Evolutionary conservation across 2,329 filamentous ascomycete genomes (phyloP).

Genomic region (Parastagonospora nodorum): DNA sequence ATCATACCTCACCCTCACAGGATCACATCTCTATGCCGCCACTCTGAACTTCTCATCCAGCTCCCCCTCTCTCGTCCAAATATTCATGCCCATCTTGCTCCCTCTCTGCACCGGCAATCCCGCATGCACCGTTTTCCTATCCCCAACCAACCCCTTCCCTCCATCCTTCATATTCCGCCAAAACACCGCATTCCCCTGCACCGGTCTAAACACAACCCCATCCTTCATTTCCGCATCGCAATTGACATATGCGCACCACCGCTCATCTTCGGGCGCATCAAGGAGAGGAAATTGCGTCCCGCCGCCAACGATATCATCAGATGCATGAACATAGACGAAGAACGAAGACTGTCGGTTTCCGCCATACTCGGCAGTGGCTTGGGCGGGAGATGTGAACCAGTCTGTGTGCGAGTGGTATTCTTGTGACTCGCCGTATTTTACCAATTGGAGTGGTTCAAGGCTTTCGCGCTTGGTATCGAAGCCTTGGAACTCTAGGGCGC

Average conservation of each 20-base stretch:
- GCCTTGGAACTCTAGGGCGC: slow-evolving; percentile 62
- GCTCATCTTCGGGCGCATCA: slow-evolving; percentile 46
- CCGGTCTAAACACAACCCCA: slow-evolving; percentile 62
- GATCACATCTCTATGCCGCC: slow-evolving; percentile 6
- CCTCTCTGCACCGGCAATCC: slow-evolving; percentile 61
- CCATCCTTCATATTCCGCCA: slow-evolving; percentile 63
- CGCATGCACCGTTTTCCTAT: slow-evolving; percentile 54
- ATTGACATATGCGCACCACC: slow-evolving; percentile 62
- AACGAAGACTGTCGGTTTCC: slow-evolving; percentile 57
- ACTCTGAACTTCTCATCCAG: slow-evolving; percentile 24
- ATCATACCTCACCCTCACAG: too few species aligned
- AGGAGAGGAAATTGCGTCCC: slow-evolving; percentile 64
- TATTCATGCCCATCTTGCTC: slow-evolving; percentile 53
- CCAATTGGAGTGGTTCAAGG: slow-evolving; percentile 54
- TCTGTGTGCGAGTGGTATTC: slow-evolving; percentile 64
- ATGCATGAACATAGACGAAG: slow-evolving; percentile 61
- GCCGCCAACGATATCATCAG: slow-evolving; percentile 55
- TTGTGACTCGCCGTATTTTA: slow-evolving; percentile 57
- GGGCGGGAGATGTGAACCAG: slow-evolving; percentile 48
- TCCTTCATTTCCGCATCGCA: slow-evolving; percentile 48
- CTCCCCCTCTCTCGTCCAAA: slow-evolving; percentile 27
- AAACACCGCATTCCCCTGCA: slow-evolving; percentile 62
- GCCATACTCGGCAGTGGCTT: slow-evolving; percentile 24
- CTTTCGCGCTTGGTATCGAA: slow-evolving; percentile 52
- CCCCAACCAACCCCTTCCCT: slow-evolving; percentile 59